Base-by-base conservation (phyloP, 1,284 basidiomycete genomes). In the Taiwanofungus camphoratus region DNA sequence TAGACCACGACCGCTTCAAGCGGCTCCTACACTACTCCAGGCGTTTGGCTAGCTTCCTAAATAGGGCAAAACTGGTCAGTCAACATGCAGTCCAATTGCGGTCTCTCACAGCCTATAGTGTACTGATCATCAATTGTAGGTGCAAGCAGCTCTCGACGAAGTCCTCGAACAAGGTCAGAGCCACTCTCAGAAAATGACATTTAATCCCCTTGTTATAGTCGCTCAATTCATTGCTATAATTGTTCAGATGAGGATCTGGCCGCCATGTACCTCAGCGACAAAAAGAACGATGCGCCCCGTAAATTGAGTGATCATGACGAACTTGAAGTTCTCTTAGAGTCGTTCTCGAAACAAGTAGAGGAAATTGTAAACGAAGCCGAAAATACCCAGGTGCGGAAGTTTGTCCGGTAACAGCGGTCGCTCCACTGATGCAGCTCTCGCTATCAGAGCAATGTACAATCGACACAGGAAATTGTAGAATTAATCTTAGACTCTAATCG, bases 401-500 rank as follows among this genome's bases (percentile, higher is more conserved):
- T 37, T 24, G 26, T 23, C 36, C 3, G 27, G 24, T n/a, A 22
- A 11, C 38, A 32, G 7, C 16, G 30, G 12, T 6, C 19, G 18
- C 21, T 16, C 23, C 41, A 16, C 35, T 7, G 29, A 4, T n/a
- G 6, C 26, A n/a, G 11, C 1, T 22, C 20, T 27, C 18, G 18
- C 45, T 18, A 40, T 18, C 54, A 93, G 90, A 77, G 74, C 44
- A 96, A 96, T 60, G 91, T 98, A 42, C 86, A 91, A 67, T 92
- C 91, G 13, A 98, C 94, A 0, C 93, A 97, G 69, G 94, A 98
- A 64, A 95, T 98, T 39, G 92, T 96, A 5, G 95, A 99, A 64
- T 76, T 99, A 45, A 94, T 98, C 59, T 76, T 99, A 36, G 95
- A 99, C 63, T 90, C 92, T 45, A 96, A 96, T 67, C 86, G 95